phyloP scores from a whole-genome alignment of 495 filamentous ascomycete species.

The Copromyces sp. region DNA sequence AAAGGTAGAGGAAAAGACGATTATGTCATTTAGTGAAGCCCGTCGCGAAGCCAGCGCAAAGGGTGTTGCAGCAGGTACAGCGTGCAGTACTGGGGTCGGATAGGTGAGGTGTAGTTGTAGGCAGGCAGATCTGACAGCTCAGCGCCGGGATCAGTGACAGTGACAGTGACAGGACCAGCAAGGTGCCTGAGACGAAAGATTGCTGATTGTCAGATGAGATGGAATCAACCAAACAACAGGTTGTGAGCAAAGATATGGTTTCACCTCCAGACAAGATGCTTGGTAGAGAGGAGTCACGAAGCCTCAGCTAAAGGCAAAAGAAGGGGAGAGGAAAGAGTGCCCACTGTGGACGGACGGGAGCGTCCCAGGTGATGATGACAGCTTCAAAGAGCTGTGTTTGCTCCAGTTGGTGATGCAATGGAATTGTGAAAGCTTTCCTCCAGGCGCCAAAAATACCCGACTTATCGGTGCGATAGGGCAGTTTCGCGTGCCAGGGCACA shows the following conservation, averaged over 20 bases:
- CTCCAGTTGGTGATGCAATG: neutral
- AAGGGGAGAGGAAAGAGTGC: neutral
- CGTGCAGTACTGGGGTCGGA: neutral
- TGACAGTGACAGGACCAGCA: neutral
- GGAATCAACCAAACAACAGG: neutral
- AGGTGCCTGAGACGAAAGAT: neutral
- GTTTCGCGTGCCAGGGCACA: neutral
- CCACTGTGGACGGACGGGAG: neutral
- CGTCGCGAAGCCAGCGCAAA: neutral
- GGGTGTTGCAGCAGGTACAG: neutral
- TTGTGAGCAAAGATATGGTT: neutral
- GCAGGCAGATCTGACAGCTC: neutral
- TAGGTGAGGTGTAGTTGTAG: neutral
- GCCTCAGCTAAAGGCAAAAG: neutral
- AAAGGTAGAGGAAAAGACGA: neutral
- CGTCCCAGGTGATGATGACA: neutral
- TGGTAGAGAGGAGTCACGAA: neutral
- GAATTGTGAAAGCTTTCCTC: neutral
- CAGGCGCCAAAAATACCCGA: neutral
- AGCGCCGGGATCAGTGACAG: neutral
- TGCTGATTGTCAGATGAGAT: neutral
- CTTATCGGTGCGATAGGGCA: conserved; percentile 3
- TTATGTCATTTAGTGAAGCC: neutral
- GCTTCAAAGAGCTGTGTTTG: neutral
- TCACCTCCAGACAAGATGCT: neutral